These are phyloP conservation scores for Haplographium delicatum DNA, from an alignment of 495 filamentous ascomycete genomes.

Conservation along the genomic window DNA sequence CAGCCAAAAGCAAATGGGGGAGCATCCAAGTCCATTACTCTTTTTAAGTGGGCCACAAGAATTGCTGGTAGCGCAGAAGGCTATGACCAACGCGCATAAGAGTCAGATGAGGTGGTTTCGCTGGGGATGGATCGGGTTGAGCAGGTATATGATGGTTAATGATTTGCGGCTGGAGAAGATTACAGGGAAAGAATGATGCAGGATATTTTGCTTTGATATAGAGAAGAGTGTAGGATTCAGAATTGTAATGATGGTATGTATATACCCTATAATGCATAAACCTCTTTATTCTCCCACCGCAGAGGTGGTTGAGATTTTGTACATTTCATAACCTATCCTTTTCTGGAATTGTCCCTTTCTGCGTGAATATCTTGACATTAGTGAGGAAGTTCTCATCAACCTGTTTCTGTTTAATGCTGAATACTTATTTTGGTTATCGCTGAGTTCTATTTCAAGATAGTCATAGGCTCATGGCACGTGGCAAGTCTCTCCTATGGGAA, in stretches of 20 bases:
- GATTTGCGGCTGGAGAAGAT: constrained; percentile 66
- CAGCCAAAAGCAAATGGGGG: constrained; percentile 30
- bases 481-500: too few relatives aligned
- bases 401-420: too few relatives aligned
- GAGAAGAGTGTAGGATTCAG: not conserved
- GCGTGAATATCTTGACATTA: too few relatives aligned
- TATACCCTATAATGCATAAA: constrained; percentile 12
- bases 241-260: constrained; percentile 13
- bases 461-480: too few relatives aligned
- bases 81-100: constrained; percentile 82
- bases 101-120: constrained; percentile 99
- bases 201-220: not conserved
- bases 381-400: too few relatives aligned
- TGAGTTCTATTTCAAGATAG: too few relatives aligned
- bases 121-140: constrained; percentile 89
- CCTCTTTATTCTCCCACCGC: constrained; percentile 6
- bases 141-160: constrained; percentile 94
- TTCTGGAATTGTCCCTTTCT: too few relatives aligned
- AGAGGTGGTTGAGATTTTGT: constrained; percentile 9
- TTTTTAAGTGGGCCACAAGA: constrained; percentile 61
- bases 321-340: not conserved
- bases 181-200: not conserved
- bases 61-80: constrained; percentile 65
- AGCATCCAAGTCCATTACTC: constrained; percentile 49
- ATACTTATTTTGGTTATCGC: too few relatives aligned